Conservation (phyloP, 2,329 filamentous ascomycete species). For the Aspergillus sp. region DNA sequence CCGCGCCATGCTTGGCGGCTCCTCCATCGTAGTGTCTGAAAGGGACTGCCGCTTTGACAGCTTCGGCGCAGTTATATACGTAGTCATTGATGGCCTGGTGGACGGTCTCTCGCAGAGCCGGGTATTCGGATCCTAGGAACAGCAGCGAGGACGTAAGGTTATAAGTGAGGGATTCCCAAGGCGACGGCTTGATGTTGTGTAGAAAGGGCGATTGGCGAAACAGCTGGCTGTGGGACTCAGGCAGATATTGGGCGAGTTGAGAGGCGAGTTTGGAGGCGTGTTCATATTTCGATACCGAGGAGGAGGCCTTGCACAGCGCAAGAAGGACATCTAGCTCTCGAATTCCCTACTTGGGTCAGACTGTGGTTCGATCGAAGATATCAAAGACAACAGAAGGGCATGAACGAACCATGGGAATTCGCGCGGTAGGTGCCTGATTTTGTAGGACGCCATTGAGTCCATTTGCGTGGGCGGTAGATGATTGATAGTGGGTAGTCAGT, state of each 20-base stretch:
- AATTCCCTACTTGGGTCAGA: slow-evolving; percentile 59
- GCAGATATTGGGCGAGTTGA: slow-evolving; percentile 79
- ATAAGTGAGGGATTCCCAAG: slow-evolving; percentile 79
- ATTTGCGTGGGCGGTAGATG: slow-evolving; percentile 17
- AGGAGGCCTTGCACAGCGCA: slow-evolving; percentile 85
- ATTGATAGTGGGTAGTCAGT: slow-evolving; percentile 31
- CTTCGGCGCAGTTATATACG: slow-evolving; percentile 65
- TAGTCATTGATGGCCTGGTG: slow-evolving; percentile 68
- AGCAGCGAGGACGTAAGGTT: slow-evolving; percentile 78
- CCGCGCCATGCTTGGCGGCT: slow-evolving; percentile 30
- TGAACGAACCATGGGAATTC: slow-evolving; percentile 38
- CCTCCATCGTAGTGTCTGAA: slow-evolving; percentile 58
- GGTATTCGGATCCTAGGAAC: slow-evolving; percentile 72
- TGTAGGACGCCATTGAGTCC: slow-evolving; percentile 36
- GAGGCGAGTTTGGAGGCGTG: slow-evolving; percentile 75
- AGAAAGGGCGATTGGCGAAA: slow-evolving; percentile 81
- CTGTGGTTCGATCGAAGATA: neutral
- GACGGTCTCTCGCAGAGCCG: slow-evolving; percentile 64
- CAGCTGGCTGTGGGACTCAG: slow-evolving; percentile 76
- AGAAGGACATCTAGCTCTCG: slow-evolving; percentile 90
- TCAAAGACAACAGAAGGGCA: neutral
- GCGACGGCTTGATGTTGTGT: slow-evolving; percentile 77
- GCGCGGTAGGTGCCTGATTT: slow-evolving; percentile 36
- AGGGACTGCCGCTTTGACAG: slow-evolving; percentile 56
- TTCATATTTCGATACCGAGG: slow-evolving; percentile 65